Percentiles rank a stretch among this genome's conserved stretches.
Evolutionary conservation across 257 asterid species (phyloP).

Genomic region (Schizonepeta tenuifolia): DNA sequence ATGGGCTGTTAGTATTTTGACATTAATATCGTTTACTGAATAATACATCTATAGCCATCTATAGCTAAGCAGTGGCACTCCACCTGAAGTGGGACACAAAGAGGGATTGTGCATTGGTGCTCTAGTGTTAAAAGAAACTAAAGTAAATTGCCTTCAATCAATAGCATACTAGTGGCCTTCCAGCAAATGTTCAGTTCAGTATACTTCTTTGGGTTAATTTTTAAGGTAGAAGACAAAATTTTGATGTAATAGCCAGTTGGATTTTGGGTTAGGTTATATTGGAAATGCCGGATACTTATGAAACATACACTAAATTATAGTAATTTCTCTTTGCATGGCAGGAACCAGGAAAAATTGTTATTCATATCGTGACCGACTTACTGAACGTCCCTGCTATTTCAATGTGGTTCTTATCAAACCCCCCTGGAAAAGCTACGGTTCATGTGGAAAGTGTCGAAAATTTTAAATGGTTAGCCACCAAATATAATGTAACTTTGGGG

Average conservation of each 20-base stretch:
- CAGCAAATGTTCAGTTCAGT: not conserved
- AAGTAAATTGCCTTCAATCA: not conserved
- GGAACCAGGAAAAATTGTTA: slow-evolving; percentile 77
- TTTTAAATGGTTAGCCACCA: slow-evolving; percentile 61
- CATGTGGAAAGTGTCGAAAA: slow-evolving; percentile 67
- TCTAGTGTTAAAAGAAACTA: not conserved
- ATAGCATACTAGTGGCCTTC: not conserved
- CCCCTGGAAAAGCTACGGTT: slow-evolving; percentile 76
- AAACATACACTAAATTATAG: not conserved
- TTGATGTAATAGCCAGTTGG: slow-evolving; percentile 1
- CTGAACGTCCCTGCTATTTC: slow-evolving; percentile 81
- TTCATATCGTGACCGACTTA: slow-evolving; percentile 85
- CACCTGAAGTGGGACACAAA: not conserved
- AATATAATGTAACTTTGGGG: slow-evolving; percentile 53
- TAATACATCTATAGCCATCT: slow-evolving; percentile 2
- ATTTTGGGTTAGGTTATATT: not conserved
- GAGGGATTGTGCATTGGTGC: not conserved
- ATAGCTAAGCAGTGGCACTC: slow-evolving; percentile 1
- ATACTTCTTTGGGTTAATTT: not conserved
- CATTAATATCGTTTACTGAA: not conserved
- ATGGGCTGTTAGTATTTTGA: not conserved
- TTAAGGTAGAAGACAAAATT: slow-evolving; percentile 5
- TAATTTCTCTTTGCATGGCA: slow-evolving; percentile 42
- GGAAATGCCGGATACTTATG: slow-evolving; percentile 19
- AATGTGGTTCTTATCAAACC: slow-evolving; percentile 91